Percentiles rank a stretch among this genome's conserved stretches.
Evolutionary conservation across 257 asterid genomes (phyloP).

Genomic region (Solanum paucissectum): DNA sequence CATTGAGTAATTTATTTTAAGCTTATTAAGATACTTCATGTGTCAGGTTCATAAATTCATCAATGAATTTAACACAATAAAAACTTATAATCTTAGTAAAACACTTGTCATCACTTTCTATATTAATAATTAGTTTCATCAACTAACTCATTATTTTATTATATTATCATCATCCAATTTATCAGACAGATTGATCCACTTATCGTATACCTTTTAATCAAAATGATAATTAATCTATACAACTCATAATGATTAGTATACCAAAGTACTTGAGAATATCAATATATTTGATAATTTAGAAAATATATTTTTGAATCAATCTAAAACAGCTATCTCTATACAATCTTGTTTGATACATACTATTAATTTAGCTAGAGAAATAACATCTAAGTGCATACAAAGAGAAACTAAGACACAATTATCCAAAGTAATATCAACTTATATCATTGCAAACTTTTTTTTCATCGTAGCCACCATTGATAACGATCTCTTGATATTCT

Average conservation of each 20-base stretch:
- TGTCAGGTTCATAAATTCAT: too few species aligned
- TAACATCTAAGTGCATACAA: fast-evolving
- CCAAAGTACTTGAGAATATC: background rate
- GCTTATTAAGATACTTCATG: background rate
- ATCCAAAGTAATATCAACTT: background rate
- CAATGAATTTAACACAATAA: too few species aligned
- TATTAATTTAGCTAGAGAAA: too few species aligned
- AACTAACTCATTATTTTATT: background rate
- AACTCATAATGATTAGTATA: background rate
- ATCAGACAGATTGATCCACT: background rate
- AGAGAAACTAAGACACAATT: background rate
- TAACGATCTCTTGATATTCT: background rate
- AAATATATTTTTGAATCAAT: too few species aligned
- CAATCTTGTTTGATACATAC: too few species aligned
- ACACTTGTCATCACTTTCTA: background rate
- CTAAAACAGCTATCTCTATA: fast-evolving
- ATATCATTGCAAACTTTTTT: background rate
- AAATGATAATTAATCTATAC: background rate
- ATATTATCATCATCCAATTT: background rate
- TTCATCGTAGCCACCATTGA: background rate
- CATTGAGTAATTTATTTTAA: too few species aligned
- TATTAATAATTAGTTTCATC: background rate
- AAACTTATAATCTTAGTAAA: too few species aligned
- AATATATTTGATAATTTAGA: too few species aligned
- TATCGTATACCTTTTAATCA: background rate